A percentile compares a stretch with the other conserved stretches of the same genome.
These are phyloP conservation scores for Bipolaris zeicola DNA, from an alignment of 2,329 filamentous ascomycete species.

Conservation along the genomic window DNA sequence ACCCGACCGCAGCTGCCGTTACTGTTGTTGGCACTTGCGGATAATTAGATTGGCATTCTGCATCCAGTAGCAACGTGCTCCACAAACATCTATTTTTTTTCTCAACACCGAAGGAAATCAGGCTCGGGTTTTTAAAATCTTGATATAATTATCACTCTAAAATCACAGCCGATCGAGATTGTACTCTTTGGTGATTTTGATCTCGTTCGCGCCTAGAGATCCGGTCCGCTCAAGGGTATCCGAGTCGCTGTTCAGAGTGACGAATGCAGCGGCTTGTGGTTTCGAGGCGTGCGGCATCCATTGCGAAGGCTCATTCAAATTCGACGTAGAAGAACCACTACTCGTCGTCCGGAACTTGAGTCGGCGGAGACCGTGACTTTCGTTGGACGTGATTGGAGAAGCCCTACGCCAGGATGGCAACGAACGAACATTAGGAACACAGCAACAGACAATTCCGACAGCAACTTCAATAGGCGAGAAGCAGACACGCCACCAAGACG, in stretches of 20 bases:
- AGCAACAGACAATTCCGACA: constrained; percentile 27
- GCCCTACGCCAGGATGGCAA: constrained; percentile 17
- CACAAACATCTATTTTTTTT: not conserved
- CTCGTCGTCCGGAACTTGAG: constrained; percentile 24
- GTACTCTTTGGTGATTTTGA: constrained; percentile 29
- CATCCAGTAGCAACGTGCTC: not conserved
- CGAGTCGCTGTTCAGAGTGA: constrained; percentile 22
- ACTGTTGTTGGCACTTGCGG: not conserved
- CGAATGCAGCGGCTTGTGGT: constrained; percentile 23
- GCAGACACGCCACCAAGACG: constrained; percentile 28
- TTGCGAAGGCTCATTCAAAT: constrained; percentile 20
- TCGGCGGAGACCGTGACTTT: constrained; percentile 21
- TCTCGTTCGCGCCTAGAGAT: constrained; percentile 20
- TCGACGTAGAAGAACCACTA: constrained; percentile 25
- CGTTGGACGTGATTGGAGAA: constrained; percentile 10
- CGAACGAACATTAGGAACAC: constrained; percentile 22
- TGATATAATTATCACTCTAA: not conserved
- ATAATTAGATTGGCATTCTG: not conserved
- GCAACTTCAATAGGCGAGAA: constrained; percentile 30
- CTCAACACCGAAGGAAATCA: not conserved
- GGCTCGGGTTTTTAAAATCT: not conserved
- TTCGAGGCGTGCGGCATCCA: constrained; percentile 18
- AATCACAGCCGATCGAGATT: constrained; percentile 23
- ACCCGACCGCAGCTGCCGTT: not conserved
- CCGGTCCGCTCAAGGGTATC: constrained; percentile 16